phyloP scores from a whole-genome alignment of 2,329 filamentous ascomycete species.

The Phialocephala subalpina region DNA sequence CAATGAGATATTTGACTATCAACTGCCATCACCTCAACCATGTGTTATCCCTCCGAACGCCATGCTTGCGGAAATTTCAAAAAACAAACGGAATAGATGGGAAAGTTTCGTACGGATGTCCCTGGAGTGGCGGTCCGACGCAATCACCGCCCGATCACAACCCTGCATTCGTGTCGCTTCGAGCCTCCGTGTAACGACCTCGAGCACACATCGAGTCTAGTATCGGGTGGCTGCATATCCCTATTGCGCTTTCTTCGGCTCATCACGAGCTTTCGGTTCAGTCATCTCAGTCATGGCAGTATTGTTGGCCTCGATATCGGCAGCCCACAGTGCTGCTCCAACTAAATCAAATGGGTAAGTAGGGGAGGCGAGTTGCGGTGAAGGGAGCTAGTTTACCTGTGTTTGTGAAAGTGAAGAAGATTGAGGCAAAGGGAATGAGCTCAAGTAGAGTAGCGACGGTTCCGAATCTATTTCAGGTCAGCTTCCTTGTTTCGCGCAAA shows the following conservation, averaged over 20 bases:
- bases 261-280: slow-evolving; percentile 26
- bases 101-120: not conserved
- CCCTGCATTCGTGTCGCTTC: too few relatives aligned
- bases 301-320: slow-evolving; percentile 71
- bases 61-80: slow-evolving; percentile 10
- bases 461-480: slow-evolving; percentile 67
- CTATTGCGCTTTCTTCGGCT: slow-evolving; percentile 34
- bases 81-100: slow-evolving; percentile 11
- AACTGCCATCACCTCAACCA: not conserved
- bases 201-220: slow-evolving; percentile 24
- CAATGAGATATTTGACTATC: not conserved
- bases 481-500: slow-evolving; percentile 6
- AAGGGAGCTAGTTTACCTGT: slow-evolving; percentile 58
- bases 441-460: slow-evolving; percentile 81
- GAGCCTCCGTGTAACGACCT: not conserved
- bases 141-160: too few relatives aligned
- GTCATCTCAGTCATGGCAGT: slow-evolving; percentile 39
- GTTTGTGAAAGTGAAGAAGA: slow-evolving; percentile 91
- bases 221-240: slow-evolving; percentile 32
- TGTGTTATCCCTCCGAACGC: slow-evolving; percentile 11
- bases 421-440: slow-evolving; percentile 82
- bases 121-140: slow-evolving; percentile 9
- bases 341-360: slow-evolving; percentile 54
- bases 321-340: slow-evolving; percentile 93
- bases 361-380: slow-evolving; percentile 30